These are phyloP conservation scores for Dactylellina drechsleri DNA, from an alignment of 2,329 filamentous ascomycete species.

Conservation along the genomic window DNA sequence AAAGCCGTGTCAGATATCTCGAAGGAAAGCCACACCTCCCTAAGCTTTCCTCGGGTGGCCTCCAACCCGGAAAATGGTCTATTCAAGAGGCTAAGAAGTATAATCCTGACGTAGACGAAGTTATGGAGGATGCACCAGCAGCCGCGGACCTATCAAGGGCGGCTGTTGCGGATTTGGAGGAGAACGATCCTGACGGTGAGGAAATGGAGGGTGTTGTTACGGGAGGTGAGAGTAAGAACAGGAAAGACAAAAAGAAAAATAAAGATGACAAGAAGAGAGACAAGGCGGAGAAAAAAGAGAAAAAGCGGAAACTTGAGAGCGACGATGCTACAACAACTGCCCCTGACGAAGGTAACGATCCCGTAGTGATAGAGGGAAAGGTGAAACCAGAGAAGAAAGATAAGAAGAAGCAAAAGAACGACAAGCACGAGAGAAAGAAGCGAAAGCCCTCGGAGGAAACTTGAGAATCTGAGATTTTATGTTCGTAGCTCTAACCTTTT, in stretches of 20 bases:
- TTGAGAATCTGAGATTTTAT: neutral
- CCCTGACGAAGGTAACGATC: neutral
- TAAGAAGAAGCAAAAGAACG: slow-evolving; percentile 52
- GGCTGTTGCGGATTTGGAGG: slow-evolving; percentile 66
- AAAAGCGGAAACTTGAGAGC: slow-evolving; percentile 53
- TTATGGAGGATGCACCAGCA: slow-evolving; percentile 74
- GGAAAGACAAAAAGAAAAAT: slow-evolving; percentile 62
- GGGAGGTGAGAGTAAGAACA: slow-evolving; percentile 61
- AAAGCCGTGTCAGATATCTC: slow-evolving; percentile 78
- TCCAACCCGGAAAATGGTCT: slow-evolving; percentile 83
- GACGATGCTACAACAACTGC: neutral
- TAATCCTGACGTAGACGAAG: slow-evolving; percentile 90
- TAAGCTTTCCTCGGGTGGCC: slow-evolving; percentile 78
- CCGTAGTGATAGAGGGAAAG: too few species aligned
- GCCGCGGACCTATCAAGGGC: slow-evolving; percentile 64
- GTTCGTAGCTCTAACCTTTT: neutral
- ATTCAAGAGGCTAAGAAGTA: slow-evolving; percentile 94
- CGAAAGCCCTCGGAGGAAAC: slow-evolving; percentile 50
- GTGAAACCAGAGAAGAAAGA: slow-evolving; percentile 27
- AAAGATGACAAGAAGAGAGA: slow-evolving; percentile 57
- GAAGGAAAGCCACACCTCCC: slow-evolving; percentile 90
- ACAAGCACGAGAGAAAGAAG: slow-evolving; percentile 49
- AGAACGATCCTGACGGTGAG: slow-evolving; percentile 60
- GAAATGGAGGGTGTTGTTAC: slow-evolving; percentile 62
- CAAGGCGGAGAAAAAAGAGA: slow-evolving; percentile 60